A percentile compares a stretch with the other conserved stretches of the same genome.
Evolutionary conservation across 441 rosid species (phyloP).

Genomic region (Populus tomentosa): DNA sequence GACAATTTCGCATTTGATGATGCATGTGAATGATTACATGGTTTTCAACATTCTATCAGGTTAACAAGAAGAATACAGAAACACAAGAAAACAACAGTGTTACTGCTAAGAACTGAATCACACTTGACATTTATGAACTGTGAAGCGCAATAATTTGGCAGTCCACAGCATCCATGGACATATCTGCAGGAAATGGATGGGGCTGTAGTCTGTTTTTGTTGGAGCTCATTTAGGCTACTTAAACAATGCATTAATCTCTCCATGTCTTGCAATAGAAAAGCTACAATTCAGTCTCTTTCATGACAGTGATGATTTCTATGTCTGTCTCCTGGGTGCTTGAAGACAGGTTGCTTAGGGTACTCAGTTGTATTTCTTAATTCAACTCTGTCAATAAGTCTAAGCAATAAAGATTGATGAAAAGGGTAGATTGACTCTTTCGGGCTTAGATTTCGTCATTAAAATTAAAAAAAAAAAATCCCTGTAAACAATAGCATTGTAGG

Average conservation of each 20-base stretch:
- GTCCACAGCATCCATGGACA: background rate
- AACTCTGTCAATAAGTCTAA: background rate
- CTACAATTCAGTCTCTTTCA: slow-evolving; percentile 23
- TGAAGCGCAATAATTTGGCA: background rate
- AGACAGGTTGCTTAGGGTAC: background rate
- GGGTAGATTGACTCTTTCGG: slow-evolving; percentile 7
- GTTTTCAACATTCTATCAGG: background rate
- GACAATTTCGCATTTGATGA: background rate
- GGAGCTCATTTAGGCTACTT: background rate
- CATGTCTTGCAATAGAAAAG: background rate
- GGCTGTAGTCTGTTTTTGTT: background rate
- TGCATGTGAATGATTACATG: background rate
- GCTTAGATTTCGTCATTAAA: background rate
- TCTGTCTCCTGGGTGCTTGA: background rate
- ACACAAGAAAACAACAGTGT: background rate
- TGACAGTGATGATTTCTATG: slow-evolving; percentile 18
- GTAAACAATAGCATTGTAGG: background rate
- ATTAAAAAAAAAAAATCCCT: background rate
- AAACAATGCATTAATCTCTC: background rate
- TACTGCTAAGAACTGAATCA: background rate
- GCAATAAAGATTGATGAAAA: background rate
- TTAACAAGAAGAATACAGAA: background rate
- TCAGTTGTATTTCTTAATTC: background rate
- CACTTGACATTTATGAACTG: background rate
- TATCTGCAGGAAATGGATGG: background rate